phyloP scores from a whole-genome alignment of 805 yeast species.

The Ogataea pignaliae region DNA sequence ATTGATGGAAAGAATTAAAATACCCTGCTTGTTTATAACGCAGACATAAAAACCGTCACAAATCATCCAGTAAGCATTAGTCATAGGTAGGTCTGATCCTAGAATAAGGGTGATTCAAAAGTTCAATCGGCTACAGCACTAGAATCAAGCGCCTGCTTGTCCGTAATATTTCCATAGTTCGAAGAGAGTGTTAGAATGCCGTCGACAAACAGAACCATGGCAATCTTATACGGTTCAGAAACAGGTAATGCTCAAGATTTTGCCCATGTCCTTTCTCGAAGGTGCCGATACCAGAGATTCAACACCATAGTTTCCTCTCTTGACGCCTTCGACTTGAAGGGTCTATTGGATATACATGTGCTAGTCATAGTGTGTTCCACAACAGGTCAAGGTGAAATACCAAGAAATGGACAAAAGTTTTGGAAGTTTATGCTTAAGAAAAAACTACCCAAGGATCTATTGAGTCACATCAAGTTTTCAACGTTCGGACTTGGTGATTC shows the following conservation, averaged over 20 bases:
- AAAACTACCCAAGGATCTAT: conserved; percentile 54
- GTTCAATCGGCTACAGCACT: not conserved
- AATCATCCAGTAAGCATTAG: too few relatives aligned
- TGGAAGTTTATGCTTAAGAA: conserved; percentile 71
- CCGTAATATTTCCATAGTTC: too few relatives aligned
- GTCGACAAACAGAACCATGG: conserved; percentile 29
- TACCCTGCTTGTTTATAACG: too few relatives aligned
- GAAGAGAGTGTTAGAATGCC: conserved; percentile 10
- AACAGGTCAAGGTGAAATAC: conserved; percentile 93
- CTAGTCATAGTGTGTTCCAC: conserved; percentile 73
- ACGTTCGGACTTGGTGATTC: conserved; percentile 93
- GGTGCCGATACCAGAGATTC: conserved; percentile 50
- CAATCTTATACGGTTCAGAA: conserved; percentile 83
- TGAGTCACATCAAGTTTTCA: conserved; percentile 59
- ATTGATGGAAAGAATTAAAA: too few relatives aligned
- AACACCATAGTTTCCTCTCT: conserved; percentile 45
- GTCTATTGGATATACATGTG: conserved; percentile 43
- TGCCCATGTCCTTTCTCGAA: conserved; percentile 58
- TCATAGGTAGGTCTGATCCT: too few relatives aligned
- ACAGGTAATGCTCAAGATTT: conserved; percentile 89
- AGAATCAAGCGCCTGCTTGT: too few relatives aligned
- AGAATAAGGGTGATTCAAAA: not conserved
- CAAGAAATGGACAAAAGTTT: conserved; percentile 66
- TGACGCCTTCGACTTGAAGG: conserved; percentile 56
- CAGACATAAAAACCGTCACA: too few relatives aligned